phyloP scores from a whole-genome alignment of 1,139 yeast genomes.

The Geotrichum reessii region DNA sequence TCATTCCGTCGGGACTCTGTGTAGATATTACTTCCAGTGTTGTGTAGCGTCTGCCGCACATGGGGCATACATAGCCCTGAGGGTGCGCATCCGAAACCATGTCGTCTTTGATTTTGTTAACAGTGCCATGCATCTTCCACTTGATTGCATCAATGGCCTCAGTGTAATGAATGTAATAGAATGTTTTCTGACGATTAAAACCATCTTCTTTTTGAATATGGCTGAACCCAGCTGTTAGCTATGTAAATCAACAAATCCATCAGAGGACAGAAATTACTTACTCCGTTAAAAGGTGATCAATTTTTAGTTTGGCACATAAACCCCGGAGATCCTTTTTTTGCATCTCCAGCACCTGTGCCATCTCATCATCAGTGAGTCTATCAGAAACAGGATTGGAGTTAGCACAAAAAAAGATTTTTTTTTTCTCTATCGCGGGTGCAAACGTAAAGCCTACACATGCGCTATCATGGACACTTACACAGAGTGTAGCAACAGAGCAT shows the following conservation, averaged over 20 bases:
- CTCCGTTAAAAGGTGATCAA: slow-evolving; percentile 56
- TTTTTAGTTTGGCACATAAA: slow-evolving; percentile 72
- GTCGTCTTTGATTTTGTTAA: slow-evolving; percentile 70
- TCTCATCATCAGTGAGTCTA: slow-evolving; percentile 80
- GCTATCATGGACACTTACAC: slow-evolving; percentile 39
- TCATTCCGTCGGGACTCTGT: slow-evolving; percentile 70
- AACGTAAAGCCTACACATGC: neutral
- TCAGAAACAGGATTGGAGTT: neutral
- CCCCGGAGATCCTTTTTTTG: slow-evolving; percentile 83
- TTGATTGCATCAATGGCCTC: slow-evolving; percentile 94
- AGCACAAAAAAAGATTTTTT: neutral
- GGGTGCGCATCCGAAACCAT: slow-evolving; percentile 77
- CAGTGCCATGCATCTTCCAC: slow-evolving; percentile 92
- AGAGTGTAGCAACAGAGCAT: slow-evolving; percentile 84
- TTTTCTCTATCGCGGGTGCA: too few species aligned
- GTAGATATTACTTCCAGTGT: slow-evolving; percentile 84
- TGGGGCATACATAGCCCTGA: slow-evolving; percentile 87
- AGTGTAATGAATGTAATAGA: slow-evolving; percentile 81
- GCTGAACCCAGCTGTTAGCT: slow-evolving; percentile 1
- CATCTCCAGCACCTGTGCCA: slow-evolving; percentile 71
- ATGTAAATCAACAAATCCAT: neutral
- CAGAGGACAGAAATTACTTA: slow-evolving; percentile 12
- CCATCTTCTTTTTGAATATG: slow-evolving; percentile 83
- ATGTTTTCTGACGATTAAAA: slow-evolving; percentile 57
- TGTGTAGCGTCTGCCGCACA: slow-evolving; percentile 73